Evolutionary conservation across 495 filamentous ascomycete genomes (phyloP).

Genomic region (Neurospora sp.): DNA sequence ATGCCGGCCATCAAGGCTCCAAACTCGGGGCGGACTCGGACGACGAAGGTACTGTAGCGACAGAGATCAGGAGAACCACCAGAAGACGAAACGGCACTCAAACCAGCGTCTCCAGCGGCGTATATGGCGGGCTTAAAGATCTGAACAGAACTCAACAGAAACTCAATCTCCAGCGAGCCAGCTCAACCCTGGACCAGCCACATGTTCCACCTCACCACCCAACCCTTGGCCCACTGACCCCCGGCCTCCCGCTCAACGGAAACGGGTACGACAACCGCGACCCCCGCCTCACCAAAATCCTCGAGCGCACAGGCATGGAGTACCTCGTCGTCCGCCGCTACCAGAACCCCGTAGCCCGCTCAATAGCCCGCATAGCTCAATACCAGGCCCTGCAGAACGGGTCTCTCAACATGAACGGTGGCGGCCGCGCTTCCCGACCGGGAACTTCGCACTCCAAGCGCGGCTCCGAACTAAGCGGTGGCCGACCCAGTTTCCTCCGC

Average conservation of each 20-base stretch:
- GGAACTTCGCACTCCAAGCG: constrained; percentile 9
- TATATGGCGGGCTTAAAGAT: constrained; percentile 30
- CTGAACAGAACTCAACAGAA: constrained; percentile 62
- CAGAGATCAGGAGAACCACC: constrained; percentile 30
- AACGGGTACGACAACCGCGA: constrained; percentile 37
- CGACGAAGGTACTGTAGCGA: constrained; percentile 7
- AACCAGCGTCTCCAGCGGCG: constrained; percentile 4
- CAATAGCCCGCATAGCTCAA: constrained; percentile 41
- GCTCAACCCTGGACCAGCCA: constrained; percentile 47
- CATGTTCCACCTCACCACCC: constrained; percentile 25
- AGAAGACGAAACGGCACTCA: constrained; percentile 7
- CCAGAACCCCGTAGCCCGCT: constrained; percentile 54
- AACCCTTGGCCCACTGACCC: constrained; percentile 19
- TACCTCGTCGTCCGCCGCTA: constrained; percentile 58
- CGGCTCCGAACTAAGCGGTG: constrained; percentile 5
- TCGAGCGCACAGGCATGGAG: constrained; percentile 54
- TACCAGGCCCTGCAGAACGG: constrained; percentile 37
- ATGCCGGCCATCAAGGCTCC: constrained; percentile 5
- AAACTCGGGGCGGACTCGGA: constrained; percentile 2
- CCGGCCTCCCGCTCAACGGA: constrained; percentile 26
- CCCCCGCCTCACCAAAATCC: constrained; percentile 44
- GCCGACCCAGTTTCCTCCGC: neutral
- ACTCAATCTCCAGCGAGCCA: constrained; percentile 57
- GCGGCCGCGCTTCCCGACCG: constrained; percentile 10
- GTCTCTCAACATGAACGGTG: constrained; percentile 20